phyloP scores from a whole-genome alignment of 202 grass and related monocot genomes.

The Dendrocalamus latiflorus region DNA sequence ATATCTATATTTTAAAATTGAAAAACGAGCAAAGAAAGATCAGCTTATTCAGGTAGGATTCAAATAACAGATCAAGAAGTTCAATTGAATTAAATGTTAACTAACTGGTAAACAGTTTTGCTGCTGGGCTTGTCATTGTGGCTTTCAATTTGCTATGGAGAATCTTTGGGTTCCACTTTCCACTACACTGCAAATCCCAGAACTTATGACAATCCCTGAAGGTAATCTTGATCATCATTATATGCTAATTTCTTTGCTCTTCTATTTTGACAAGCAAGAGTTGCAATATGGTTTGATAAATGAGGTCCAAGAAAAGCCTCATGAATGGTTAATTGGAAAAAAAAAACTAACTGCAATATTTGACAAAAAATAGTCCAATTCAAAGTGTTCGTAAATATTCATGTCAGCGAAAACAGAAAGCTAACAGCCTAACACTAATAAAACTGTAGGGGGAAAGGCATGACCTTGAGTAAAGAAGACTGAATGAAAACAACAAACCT shows the following conservation, averaged over 20 bases:
- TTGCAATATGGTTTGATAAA: background rate
- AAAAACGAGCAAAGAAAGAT: background rate
- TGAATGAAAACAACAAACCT: slow-evolving; percentile 12
- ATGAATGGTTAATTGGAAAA: background rate
- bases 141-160: background rate
- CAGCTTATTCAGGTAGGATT: slow-evolving; percentile 8
- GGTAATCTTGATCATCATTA: slow-evolving; percentile 6
- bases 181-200: background rate
- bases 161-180: background rate
- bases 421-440: background rate
- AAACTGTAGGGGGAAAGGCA: background rate
- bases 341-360: background rate
- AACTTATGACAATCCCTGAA: background rate
- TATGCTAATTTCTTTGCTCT: slow-evolving; percentile 1
- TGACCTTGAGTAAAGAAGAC: slow-evolving; percentile 15
- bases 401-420: slow-evolving; percentile 16
- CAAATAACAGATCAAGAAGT: background rate
- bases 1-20: background rate
- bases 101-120: background rate
- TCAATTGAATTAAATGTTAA: background rate
- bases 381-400: background rate
- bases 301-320: background rate
- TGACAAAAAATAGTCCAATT: background rate
- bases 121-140: background rate
- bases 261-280: background rate